Evolutionary conservation across 768 basidiomycete species (phyloP), one percentile per base, ranked within the genome.

Genomic region (Cystofilobasidium bisporidii): DNA sequence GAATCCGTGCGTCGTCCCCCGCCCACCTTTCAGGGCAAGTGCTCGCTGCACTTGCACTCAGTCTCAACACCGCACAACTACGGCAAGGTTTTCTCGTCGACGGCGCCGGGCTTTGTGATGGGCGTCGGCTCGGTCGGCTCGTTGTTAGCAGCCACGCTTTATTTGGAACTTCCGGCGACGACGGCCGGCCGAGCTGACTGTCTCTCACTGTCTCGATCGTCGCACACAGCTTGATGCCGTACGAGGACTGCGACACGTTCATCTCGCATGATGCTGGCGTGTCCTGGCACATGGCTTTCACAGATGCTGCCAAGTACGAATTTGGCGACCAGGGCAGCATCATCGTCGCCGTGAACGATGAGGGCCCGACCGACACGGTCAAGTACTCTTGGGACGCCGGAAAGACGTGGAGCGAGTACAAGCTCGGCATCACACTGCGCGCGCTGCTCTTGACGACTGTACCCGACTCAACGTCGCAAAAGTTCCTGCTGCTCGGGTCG

Each of bases 381-480:
- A 79, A 79, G 48, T 98, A 94, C 75, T 90, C 89, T 10, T 82
- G 85, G 33, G 87, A 99, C 75, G 81, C 88, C 30, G 93, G 96
- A 9, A 79, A 81, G 66, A 85, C 81, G 18, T 99, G 96, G 91
- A 78, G 83, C 65, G 79, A 81, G 17, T 85, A 88, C 69, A 77
- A 87, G 17, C 78, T 93, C 61, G 88, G 85, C 2, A 76, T 88
- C 67, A 85, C 79, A 33, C 70, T 97, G 6, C 85, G 87, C 26
- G 86, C 89, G 0, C 81, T 84, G 11, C 84, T 84, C 0, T 79
- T 99, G n/a, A 85, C 87, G 48, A 96, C 91, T 4, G 83, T 97
- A 8, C 89, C 91, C 0, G 96, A 99, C 72, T 91, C 91, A 17
- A 97, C 96, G 0, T 93, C 91, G 0, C 94, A 96, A 75, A 97